Base-by-base conservation (phyloP, 2,329 filamentous ascomycete species). In the Alternaria sp. region DNA sequence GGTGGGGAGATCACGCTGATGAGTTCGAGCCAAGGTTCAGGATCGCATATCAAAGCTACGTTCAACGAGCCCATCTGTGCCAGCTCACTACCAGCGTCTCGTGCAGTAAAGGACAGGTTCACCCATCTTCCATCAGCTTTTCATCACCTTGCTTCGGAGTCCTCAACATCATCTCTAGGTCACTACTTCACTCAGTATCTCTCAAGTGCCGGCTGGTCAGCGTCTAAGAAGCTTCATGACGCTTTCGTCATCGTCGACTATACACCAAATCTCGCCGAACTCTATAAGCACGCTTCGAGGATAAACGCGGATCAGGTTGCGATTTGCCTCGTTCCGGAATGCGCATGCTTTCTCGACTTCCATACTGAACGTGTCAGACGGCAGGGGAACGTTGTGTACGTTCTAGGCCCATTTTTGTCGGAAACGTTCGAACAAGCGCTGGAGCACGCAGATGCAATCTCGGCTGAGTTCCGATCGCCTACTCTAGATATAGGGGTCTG, bases 31-130 rank as follows among this genome's bases (percentile, higher is more conserved):
- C 28, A 72, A 3, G 70, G 68, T 2, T 56, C 60, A 10, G 81
- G 80, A 0, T 82, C 80, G 1, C 78, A 81, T 56, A 82, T 82
- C 54, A 72, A 71, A 26, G 67, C 73, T n/a, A 62, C 68, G 8
- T 72, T 79, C 34, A 51, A 56, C 3, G 58, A 75, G 13, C 71
- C 73, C 2, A 58, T 62, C 6, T 73, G 64, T 21, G 61, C 69
- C 2, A 69, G 65, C 10, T 68, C 68, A 4, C 71, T 64, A 51
- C 65, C 24, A 59, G 60, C 39, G 48, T 61, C 28, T 34, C 50
- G 7, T 23, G 52, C 33, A 56, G 44, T 54, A 17, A 61, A 46
- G 14, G 56, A 55, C 6, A 52, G 34, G 17, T 49, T 59, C 8
- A 23, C 9, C 8, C 49, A 58, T 2, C 52, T 66, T 28, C 62